A percentile compares a stretch with the other conserved stretches of the same genome.
Evolutionary conservation across 768 basidiomycete genomes (phyloP).

Genomic region (Termitomyces heimii): DNA sequence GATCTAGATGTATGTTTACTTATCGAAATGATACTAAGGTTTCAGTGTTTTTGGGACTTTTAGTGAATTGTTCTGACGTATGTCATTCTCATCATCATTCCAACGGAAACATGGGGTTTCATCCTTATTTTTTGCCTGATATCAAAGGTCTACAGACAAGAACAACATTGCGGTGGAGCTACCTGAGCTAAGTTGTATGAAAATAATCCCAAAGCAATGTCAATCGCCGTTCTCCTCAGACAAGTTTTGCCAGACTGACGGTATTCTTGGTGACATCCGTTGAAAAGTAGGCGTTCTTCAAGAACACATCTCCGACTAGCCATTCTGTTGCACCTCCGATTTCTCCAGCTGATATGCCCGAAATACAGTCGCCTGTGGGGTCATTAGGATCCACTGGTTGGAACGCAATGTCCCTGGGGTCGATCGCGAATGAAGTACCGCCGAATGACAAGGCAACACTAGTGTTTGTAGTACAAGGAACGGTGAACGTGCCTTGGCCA

Average conservation of each 20-base stretch:
- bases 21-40: neutral
- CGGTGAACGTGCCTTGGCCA: slow-evolving; percentile 44
- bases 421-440: slow-evolving; percentile 44
- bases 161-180: slow-evolving; percentile 9
- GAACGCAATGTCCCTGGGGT: slow-evolving; percentile 61
- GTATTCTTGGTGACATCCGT: slow-evolving; percentile 53
- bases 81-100: neutral
- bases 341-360: slow-evolving; percentile 61
- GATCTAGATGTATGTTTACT: neutral
- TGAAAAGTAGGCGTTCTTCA: slow-evolving; percentile 75
- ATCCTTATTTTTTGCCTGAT: neutral
- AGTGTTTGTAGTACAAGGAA: slow-evolving; percentile 40
- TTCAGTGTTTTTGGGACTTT: neutral
- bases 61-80: neutral
- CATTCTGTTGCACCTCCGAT: slow-evolving; percentile 58
- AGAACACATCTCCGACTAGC: slow-evolving; percentile 74
- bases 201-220: neutral
- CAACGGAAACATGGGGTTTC: neutral
- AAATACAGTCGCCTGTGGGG: slow-evolving; percentile 60
- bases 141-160: neutral
- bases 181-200: neutral
- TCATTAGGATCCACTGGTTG: slow-evolving; percentile 40
- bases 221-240: slow-evolving; percentile 8
- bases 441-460: slow-evolving; percentile 44
- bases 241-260: slow-evolving; percentile 53